Evolutionary conservation across 225 moss, liverwort and hornwort genomes (phyloP), one percentile per base, ranked within the genome.

Genomic region (Physcomitrellopsis africana): DNA sequence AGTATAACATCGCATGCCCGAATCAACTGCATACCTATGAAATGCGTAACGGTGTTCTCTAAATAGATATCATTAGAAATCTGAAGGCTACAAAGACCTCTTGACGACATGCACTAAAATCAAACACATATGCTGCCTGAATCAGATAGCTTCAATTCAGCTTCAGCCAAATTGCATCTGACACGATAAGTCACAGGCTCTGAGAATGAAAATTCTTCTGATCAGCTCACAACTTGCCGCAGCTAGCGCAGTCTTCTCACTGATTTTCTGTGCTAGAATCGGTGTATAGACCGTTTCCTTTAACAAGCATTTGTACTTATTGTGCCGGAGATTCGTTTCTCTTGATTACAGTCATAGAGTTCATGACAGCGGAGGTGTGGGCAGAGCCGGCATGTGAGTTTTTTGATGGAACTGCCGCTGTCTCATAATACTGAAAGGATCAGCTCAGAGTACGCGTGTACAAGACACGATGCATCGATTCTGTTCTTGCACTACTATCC

Each of bases 371-470:
- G 60, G 32, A 22, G 76, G 76, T 45, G 76, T 71, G 72, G 27
- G 47, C 60, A 72, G 76, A 72, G 54, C 60, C 62, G 17, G 67
- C 72, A 72, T 81, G 76, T 81, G 76, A 76, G 67, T 76, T 53
- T 72, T 71, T 81, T 81, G 58, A 81, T 76, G 60, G 60, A 76
- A 76, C 22, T 76, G 71, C 80, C 58, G 44, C 1, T 66, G 54
- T 71, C 76, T 81, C 81, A 71, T 81, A 46, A 76, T 53, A 52
- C 7, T 53, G 76, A 81, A 53, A 60, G 66, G 7, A 60, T 32
- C 64, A 60, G 59, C 52, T 76, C 52, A 22, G 52, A 71, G 59
- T 75, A 23, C 60, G 60, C n/a, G 19, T 20, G 55, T 63, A 72
- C 65, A 58, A 24, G 65, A 58, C 24, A n/a, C n/a, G 49, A 18